Base-by-base conservation (phyloP, 495 filamentous ascomycete genomes). In the Margaritispora aquatica region DNA sequence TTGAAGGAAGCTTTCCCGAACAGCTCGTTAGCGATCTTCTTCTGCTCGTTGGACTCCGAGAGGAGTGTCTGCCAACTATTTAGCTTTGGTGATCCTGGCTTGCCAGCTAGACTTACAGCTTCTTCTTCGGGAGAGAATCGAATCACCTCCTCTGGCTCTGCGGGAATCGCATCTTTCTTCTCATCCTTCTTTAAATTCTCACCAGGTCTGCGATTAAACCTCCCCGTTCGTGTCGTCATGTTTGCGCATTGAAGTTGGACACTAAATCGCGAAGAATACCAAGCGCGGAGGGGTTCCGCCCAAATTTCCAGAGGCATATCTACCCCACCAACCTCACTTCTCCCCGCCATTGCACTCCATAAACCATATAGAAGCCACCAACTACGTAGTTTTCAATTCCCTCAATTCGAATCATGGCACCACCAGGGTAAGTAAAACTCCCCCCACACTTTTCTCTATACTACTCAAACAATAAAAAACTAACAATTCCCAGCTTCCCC, bases 121-220 rank as follows among this genome's bases (percentile, higher is more conserved):
- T 93, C 89, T 77, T 93, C 88, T 62, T 88, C 84, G 3, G 89
- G 84, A 15, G 89, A 76, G 69, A 88, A 89, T 22, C 76, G 77
- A 3, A 68, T 55, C 44, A 64, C 64, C 36, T 64, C 64, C 47
- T 68, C 66, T n/a, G 52, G 50, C 23, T 61, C 61, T 21, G 52
- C 53, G 1, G 26, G 36, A 7, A 26, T 9, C 15, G 49, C 26
- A 21, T 47, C 48, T 17, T 58, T 17, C 26, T 56, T 50, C 36
- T 55, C n/a, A n/a, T n/a, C n/a, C n/a, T n/a, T n/a, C n/a, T n/a
- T n/a, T n/a, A n/a, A n/a, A n/a, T n/a, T 52, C 13, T 60, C 62
- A 31, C 59, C 44, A 36, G 57, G 51, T 57, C 63, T 58, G 52
- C 65, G 65, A 54, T 62, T 51, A 49, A 68, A 65, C 41, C 53